These are phyloP conservation scores for Phalaenopsis equestris DNA, from an alignment of 106 monocot genomes.

Conservation along the genomic window DNA sequence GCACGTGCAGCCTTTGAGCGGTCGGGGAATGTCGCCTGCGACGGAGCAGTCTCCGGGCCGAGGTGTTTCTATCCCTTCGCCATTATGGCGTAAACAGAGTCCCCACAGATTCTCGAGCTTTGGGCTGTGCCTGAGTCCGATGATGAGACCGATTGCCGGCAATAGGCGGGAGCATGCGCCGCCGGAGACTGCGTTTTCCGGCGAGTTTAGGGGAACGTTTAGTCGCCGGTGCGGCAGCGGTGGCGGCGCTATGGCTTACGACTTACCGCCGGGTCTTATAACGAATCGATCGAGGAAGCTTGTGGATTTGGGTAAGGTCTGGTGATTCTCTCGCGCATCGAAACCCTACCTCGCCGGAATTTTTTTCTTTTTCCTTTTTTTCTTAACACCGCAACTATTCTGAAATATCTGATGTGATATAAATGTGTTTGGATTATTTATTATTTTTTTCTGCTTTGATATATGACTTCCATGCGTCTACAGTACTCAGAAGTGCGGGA, in stretches of 20 bases:
- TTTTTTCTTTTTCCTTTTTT: too few relatives aligned
- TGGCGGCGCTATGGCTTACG: not conserved
- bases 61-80: not conserved
- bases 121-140: constrained; percentile 52
- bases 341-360: too few relatives aligned
- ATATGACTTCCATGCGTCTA: too few relatives aligned
- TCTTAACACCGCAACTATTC: too few relatives aligned
- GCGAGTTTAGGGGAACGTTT: constrained; percentile 18
- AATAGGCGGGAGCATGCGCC: constrained; percentile 11
- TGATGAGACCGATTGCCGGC: constrained; percentile 33
- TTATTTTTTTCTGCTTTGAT: too few relatives aligned
- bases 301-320: constrained; percentile 35
- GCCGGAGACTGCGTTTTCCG: constrained; percentile 9
- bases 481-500: too few relatives aligned
- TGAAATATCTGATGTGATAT: too few relatives aligned
- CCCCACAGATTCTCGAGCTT: constrained; percentile 25
- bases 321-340: constrained; percentile 17
- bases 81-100: not conserved
- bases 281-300: constrained; percentile 55
- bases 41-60: not conserved
- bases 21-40: constrained; percentile 33
- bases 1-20: not conserved
- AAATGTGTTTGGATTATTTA: too few relatives aligned
- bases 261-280: constrained; percentile 11
- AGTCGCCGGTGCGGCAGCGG: constrained; percentile 9